Evolutionary conservation across 2,329 filamentous ascomycete species (phyloP).

Genomic region (Alternaria alternata): DNA sequence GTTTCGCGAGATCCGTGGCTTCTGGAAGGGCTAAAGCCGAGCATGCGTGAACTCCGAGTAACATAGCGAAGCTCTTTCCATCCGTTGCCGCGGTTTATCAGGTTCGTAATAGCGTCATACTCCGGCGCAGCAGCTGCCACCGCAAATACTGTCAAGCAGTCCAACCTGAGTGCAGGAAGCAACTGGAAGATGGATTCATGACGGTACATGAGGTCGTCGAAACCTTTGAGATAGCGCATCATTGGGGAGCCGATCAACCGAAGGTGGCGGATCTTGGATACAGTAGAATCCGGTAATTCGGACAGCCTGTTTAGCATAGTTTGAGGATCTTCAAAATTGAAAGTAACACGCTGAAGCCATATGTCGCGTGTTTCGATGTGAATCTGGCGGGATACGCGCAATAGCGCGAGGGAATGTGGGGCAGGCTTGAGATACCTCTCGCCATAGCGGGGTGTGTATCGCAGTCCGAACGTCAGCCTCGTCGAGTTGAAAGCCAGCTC

Average conservation of each 20-base stretch:
- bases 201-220: conserved; percentile 25
- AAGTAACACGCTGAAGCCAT: conserved; percentile 21
- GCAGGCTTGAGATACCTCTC: conserved; percentile 22
- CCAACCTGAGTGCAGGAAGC: conserved; percentile 21
- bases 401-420: conserved; percentile 22
- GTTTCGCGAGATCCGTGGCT: conserved; percentile 23
- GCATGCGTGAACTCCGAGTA: conserved; percentile 21
- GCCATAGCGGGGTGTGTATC: conserved; percentile 22
- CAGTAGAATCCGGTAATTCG: conserved; percentile 14
- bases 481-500: conserved; percentile 23
- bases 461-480: conserved; percentile 22
- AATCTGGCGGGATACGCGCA: conserved; percentile 22
- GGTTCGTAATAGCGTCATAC: conserved; percentile 21
- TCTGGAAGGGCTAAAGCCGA: conserved; percentile 21
- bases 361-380: conserved; percentile 22
- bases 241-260: conserved; percentile 20
- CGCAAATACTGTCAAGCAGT: conserved; percentile 21
- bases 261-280: conserved; percentile 22
- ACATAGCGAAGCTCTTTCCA: conserved; percentile 26
- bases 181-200: conserved; percentile 24
- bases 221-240: conserved; percentile 26
- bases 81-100: conserved; percentile 24
- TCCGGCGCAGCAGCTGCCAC: conserved; percentile 22
- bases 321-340: conserved; percentile 24
- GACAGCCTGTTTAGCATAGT: conserved; percentile 23